Conservation (phyloP, 2,329 filamentous ascomycete species). For the Aspergillus sp. region DNA sequence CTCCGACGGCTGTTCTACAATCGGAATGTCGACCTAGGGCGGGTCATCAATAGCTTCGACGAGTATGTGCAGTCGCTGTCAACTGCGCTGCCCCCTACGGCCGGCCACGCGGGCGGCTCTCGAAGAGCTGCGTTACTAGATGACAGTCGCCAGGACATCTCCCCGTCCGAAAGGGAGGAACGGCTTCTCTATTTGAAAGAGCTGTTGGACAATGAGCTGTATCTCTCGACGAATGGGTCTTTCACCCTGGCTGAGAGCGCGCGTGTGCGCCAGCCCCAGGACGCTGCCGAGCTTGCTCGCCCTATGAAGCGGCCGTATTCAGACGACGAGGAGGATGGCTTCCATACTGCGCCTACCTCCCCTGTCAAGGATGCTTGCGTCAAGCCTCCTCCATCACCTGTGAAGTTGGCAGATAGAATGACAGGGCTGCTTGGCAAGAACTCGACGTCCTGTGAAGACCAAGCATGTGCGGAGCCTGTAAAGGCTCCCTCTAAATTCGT, state of each 20-base stretch:
- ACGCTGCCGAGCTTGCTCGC: background rate
- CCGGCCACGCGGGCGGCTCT: slow-evolving; percentile 17
- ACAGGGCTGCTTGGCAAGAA: background rate
- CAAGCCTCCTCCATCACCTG: background rate
- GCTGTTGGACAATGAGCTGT: slow-evolving; percentile 33
- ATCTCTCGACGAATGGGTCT: slow-evolving; percentile 25
- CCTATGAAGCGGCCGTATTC: slow-evolving; percentile 16
- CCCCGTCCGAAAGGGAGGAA: slow-evolving; percentile 20
- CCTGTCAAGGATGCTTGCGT: slow-evolving; percentile 18
- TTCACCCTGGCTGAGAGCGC: slow-evolving; percentile 4
- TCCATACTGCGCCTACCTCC: slow-evolving; percentile 31
- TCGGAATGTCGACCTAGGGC: slow-evolving; percentile 19
- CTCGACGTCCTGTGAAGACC: background rate
- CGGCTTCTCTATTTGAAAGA: slow-evolving; percentile 28
- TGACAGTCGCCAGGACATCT: slow-evolving; percentile 7
- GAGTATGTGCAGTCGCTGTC: slow-evolving; percentile 26
- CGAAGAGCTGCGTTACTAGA: slow-evolving; percentile 7
- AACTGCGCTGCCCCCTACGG: background rate
- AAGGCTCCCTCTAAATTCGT: slow-evolving; percentile 13
- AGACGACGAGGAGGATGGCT: slow-evolving; percentile 23
- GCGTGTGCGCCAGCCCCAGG: background rate
- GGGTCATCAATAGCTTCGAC: slow-evolving; percentile 30
- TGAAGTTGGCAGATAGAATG: background rate
- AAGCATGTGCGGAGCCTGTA: background rate
- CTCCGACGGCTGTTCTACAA: slow-evolving; percentile 32